Conservation (phyloP, 768 basidiomycete genomes). For the Fomitopsis pulvina region DNA sequence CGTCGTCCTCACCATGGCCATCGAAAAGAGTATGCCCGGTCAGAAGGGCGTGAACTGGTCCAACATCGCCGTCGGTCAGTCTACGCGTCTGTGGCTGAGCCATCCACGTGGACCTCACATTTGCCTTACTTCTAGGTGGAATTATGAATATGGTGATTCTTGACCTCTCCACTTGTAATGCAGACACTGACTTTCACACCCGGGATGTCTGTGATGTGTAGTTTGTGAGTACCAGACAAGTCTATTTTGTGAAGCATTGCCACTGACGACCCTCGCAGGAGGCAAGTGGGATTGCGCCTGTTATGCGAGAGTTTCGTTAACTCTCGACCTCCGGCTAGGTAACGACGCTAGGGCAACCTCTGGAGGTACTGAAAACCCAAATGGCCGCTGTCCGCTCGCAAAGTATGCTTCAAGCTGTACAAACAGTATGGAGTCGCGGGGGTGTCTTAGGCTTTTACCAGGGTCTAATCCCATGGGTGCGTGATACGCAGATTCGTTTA, state of each 20-base stretch:
- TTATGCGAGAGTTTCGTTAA: not conserved
- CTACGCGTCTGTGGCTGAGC: conserved; percentile 14
- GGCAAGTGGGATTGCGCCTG: conserved; percentile 41
- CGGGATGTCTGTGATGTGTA: conserved; percentile 10
- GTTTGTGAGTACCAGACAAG: conserved; percentile 29
- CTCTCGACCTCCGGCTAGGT: conserved; percentile 44
- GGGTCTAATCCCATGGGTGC: conserved; percentile 97
- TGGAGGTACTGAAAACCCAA: conserved; percentile 98
- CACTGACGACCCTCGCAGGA: conserved; percentile 44
- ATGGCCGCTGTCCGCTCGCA: conserved; percentile 98
- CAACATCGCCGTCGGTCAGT: conserved; percentile 89
- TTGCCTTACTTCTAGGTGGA: conserved; percentile 49
- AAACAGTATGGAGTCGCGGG: conserved; percentile 87
- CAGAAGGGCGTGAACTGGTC: conserved; percentile 92
- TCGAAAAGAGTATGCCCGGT: conserved; percentile 72
- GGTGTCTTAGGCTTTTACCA: conserved; percentile 91
- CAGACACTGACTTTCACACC: conserved; percentile 4
- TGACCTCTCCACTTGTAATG: conserved; percentile 3
- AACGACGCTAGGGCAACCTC: conserved; percentile 94
- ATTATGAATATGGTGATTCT: conserved; percentile 94
- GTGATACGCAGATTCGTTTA: conserved; percentile 20
- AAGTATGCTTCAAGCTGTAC: conserved; percentile 80
- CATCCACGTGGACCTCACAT: conserved; percentile 19
- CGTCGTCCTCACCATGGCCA: conserved; percentile 49
- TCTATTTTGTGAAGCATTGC: conserved; percentile 2